Conservation (phyloP, 192 early-diverging fungal species). For the Coemansia umbellata region DNA sequence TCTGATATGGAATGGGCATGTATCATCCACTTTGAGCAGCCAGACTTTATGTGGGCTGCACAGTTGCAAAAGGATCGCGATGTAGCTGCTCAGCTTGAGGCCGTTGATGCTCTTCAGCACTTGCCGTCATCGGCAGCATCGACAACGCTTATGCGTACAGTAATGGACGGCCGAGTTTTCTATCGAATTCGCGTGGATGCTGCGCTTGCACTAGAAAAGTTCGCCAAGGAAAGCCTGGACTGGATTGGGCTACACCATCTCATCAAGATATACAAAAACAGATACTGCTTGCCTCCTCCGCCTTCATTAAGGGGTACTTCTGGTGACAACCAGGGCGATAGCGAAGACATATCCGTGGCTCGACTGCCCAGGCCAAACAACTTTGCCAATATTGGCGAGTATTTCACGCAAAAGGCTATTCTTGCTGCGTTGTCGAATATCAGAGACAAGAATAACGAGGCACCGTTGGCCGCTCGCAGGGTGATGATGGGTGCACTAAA, state of each 20-base stretch:
- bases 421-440: slow-evolving; percentile 69
- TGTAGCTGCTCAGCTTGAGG: slow-evolving; percentile 89
- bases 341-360: slow-evolving; percentile 12
- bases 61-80: slow-evolving; percentile 87
- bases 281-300: slow-evolving; percentile 61
- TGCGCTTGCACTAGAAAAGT: slow-evolving; percentile 62
- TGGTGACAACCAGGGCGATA: neutral
- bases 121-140: slow-evolving; percentile 64
- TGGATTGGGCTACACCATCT: slow-evolving; percentile 73
- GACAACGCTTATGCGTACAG: slow-evolving; percentile 69
- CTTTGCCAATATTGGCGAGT: slow-evolving; percentile 82
- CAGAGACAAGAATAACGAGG: slow-evolving; percentile 59
- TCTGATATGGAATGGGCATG: slow-evolving; percentile 94
- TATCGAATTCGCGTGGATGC: slow-evolving; percentile 86
- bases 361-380: slow-evolving; percentile 82
- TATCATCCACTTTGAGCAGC: slow-evolving; percentile 77
- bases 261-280: slow-evolving; percentile 66
- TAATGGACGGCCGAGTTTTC: slow-evolving; percentile 75
- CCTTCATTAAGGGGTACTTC: slow-evolving; percentile 1
- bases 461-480: slow-evolving; percentile 58
- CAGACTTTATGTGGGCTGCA: slow-evolving; percentile 93
- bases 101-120: slow-evolving; percentile 61
- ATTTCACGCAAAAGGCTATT: slow-evolving; percentile 86
- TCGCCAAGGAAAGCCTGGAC: slow-evolving; percentile 55
- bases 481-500: slow-evolving; percentile 74